Conservation (phyloP, 192 early-diverging fungal species). For the Gaertneriomyces sp. region DNA sequence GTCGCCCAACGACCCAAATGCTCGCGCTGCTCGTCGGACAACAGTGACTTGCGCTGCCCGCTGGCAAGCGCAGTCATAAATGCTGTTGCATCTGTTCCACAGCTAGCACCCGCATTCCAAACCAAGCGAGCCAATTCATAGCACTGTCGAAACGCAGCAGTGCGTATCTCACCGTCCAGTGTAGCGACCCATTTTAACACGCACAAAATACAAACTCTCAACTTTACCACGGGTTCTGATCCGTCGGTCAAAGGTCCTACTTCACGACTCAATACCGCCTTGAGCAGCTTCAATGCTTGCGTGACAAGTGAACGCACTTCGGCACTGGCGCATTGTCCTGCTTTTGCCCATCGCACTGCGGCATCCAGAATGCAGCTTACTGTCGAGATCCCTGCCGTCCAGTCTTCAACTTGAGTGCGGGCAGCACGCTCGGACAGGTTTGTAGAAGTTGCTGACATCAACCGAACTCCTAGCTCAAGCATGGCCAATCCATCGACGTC, state of each 20-base stretch:
- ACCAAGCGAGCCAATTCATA: neutral
- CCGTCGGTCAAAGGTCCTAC: neutral
- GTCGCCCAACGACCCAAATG: no score
- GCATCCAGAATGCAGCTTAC: neutral
- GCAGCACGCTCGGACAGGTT: no score
- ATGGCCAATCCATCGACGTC: no score
- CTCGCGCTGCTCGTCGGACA: no score
- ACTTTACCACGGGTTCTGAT: neutral
- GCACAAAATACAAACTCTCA: no score
- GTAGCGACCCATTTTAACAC: constrained; percentile 1
- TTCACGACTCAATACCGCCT: neutral
- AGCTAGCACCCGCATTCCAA: neutral
- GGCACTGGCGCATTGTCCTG: neutral
- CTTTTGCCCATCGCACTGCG: constrained; percentile 3
- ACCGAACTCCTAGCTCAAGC: no score
- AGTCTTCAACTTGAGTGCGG: no score
- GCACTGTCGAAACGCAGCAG: neutral
- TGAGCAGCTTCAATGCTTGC: neutral
- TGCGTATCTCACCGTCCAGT: neutral
- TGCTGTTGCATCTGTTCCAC: no score
- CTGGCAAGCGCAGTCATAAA: no score
- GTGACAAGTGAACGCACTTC: neutral
- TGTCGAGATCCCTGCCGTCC: no score
- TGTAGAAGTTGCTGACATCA: no score
- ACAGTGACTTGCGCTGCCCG: no score